A percentile compares a stretch with the other conserved stretches of the same genome.
phyloP scores from a whole-genome alignment of 208 protist species.

The Sergeia podlipaevii region DNA sequence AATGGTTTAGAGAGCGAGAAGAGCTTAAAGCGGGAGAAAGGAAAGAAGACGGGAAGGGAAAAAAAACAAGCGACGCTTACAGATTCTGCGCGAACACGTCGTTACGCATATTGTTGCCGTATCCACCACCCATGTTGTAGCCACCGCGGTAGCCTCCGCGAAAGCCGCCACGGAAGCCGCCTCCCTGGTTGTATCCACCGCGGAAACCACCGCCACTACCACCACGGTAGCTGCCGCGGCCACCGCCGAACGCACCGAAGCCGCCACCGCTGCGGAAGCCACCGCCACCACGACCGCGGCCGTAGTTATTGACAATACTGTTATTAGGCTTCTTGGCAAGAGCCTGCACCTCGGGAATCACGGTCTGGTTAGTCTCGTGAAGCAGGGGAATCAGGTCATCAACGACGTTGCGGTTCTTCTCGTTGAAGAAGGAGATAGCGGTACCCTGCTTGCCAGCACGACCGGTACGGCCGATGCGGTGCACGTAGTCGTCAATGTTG shows the following conservation, averaged over 20 bases:
- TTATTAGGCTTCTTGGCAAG: constrained; percentile 80
- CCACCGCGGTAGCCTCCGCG: constrained; percentile 15
- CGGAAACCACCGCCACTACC: constrained; percentile 16
- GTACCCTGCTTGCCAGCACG: constrained; percentile 95
- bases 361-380: constrained; percentile 76
- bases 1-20: no score
- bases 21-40: no score
- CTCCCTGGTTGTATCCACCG: constrained; percentile 13
- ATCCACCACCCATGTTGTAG: constrained; percentile 6
- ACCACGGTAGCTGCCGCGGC: constrained; percentile 16
- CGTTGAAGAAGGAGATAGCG: constrained; percentile 97
- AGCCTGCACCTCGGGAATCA: constrained; percentile 68
- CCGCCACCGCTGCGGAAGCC: constrained; percentile 21
- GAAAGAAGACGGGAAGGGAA: no score
- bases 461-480: constrained; percentile 99
- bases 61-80: constrained; percentile 11
- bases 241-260: constrained; percentile 19
- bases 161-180: constrained; percentile 15
- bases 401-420: constrained; percentile 91
- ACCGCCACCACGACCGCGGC: constrained; percentile 43
- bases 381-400: constrained; percentile 86
- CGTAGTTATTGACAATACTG: constrained; percentile 26
- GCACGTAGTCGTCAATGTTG: constrained; percentile 99
- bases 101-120: constrained; percentile 6
- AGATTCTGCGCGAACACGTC: no score